Percentiles rank a stretch among this genome's conserved stretches.
These are phyloP conservation scores for Cenchrus americanus DNA, from an alignment of 176 grass and related monocot species.

Conservation along the genomic window DNA sequence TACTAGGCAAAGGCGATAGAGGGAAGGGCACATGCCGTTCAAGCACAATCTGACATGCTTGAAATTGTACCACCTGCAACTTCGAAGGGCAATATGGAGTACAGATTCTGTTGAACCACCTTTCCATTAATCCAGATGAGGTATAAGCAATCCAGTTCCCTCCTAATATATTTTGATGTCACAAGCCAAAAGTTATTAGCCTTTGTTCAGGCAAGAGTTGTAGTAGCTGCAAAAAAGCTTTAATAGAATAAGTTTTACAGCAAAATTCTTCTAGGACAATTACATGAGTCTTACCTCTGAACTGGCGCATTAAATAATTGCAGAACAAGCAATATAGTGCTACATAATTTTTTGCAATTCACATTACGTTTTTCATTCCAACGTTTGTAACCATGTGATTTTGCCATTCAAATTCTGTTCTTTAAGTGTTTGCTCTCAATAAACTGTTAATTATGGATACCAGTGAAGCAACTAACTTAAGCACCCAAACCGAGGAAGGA, in stretches of 20 bases:
- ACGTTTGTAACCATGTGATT: background rate
- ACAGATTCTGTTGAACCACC: slow-evolving; percentile 82
- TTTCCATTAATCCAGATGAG: slow-evolving; percentile 73
- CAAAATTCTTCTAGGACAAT: background rate
- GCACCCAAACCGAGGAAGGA: too few relatives aligned
- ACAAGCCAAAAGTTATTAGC: background rate
- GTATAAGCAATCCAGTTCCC: slow-evolving; percentile 48
- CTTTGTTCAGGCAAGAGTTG: background rate
- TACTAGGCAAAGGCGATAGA: slow-evolving; percentile 75
- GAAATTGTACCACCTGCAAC: slow-evolving; percentile 90
- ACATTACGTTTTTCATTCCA: background rate
- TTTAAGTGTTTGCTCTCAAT: background rate
- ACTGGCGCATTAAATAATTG: background rate
- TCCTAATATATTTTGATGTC: background rate
- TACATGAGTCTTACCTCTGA: background rate
- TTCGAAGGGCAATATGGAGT: slow-evolving; percentile 84
- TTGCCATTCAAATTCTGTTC: background rate
- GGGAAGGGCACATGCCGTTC: slow-evolving; percentile 69
- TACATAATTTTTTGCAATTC: background rate
- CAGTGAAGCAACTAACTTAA: too few relatives aligned
- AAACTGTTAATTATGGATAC: background rate
- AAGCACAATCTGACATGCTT: slow-evolving; percentile 90
- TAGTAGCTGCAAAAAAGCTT: background rate
- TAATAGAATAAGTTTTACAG: background rate
- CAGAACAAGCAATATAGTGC: background rate